phyloP scores from a whole-genome alignment of 2,329 filamentous ascomycete species.

The Nemania sp. region DNA sequence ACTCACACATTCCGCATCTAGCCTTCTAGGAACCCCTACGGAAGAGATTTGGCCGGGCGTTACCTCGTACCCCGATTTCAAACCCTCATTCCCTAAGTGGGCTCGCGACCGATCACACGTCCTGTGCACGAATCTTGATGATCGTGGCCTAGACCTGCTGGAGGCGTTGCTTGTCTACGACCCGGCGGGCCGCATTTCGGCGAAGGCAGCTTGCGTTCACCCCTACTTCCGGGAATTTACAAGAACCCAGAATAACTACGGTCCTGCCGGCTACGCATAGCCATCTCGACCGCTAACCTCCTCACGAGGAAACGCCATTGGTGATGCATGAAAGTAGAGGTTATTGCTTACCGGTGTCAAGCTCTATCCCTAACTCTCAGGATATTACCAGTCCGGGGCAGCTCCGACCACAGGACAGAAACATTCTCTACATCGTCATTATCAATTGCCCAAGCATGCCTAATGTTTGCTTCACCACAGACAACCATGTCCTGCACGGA shows the following conservation, averaged over 20 bases:
- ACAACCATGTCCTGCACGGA: background rate
- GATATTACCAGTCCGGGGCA: slow-evolving; percentile 32
- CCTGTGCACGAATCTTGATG: slow-evolving; percentile 75
- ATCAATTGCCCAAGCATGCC: slow-evolving; percentile 13
- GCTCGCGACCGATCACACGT: slow-evolving; percentile 67
- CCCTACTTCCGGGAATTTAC: slow-evolving; percentile 70
- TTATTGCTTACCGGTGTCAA: slow-evolving; percentile 26
- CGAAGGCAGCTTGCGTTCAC: slow-evolving; percentile 84
- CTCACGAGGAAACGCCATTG: slow-evolving; percentile 7
- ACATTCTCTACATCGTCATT: slow-evolving; percentile 23
- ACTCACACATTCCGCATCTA: slow-evolving; percentile 38
- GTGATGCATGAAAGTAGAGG: slow-evolving; percentile 24
- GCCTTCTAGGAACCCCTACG: slow-evolving; percentile 79
- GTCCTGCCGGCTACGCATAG: slow-evolving; percentile 32
- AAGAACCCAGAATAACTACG: slow-evolving; percentile 27
- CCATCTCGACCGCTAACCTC: background rate
- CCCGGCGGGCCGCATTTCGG: slow-evolving; percentile 82
- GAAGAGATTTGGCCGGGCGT: slow-evolving; percentile 88
- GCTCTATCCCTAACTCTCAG: slow-evolving; percentile 26
- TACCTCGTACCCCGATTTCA: slow-evolving; percentile 94
- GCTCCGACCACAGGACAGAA: slow-evolving; percentile 16
- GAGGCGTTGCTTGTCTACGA: slow-evolving; percentile 82
- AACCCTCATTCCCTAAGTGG: slow-evolving; percentile 92
- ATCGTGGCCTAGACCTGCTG: slow-evolving; percentile 69
- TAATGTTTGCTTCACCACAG: slow-evolving; percentile 10